Base-by-base conservation (phyloP, 768 basidiomycete species). In the Strobilomyces echinocephalus region DNA sequence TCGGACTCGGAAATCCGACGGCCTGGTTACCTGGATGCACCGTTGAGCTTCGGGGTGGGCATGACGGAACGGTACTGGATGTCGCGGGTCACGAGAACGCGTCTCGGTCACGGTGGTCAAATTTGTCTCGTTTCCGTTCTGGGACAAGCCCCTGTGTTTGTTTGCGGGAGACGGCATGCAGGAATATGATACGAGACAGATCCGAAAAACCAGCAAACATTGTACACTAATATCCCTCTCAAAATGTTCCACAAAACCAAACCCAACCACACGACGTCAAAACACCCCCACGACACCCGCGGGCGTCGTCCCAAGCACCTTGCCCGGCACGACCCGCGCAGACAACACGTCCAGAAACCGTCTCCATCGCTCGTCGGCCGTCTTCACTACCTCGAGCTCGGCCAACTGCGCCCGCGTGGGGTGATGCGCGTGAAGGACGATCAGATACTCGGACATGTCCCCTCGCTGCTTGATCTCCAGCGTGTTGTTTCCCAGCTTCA, bases 351-450 rank as follows among this genome's bases (percentile, higher is more conserved):
- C 47, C 49, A 63, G 20, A 34, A 62, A 56, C 26, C 16, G 47
- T n/a, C 7, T 58, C 69, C 68, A 69, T 0, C 46, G 60, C 20
- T 66, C 59, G 16, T 60, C 60, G 2, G 44, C 54, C 8, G 15
- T 36, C 38, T 36, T 58, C 7, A 59, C 48, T 8, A 42, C 44
- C 4, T 53, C 54, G 3, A 71, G 30, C 31, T 62, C 63, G 24
- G 66, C 60, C 3, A 81, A 59, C 60, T 84, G 83, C 2, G 60
- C 64, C 8, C 43, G 58, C 8, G 79, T 82, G 5, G 83, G 83
- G 35, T 62, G 70, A 62, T 84, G 82, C 1, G 70, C 73, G 45
- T 75, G 74, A 6, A 84, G 65, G 28, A 79, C 68, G 46, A 82
- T 70, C 24, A 73, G 65, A 52, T 78, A 76, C 31, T 70, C 65